Evolutionary conservation across 345 rosid species (phyloP).

Genomic region (Schrenkiella parvula): DNA sequence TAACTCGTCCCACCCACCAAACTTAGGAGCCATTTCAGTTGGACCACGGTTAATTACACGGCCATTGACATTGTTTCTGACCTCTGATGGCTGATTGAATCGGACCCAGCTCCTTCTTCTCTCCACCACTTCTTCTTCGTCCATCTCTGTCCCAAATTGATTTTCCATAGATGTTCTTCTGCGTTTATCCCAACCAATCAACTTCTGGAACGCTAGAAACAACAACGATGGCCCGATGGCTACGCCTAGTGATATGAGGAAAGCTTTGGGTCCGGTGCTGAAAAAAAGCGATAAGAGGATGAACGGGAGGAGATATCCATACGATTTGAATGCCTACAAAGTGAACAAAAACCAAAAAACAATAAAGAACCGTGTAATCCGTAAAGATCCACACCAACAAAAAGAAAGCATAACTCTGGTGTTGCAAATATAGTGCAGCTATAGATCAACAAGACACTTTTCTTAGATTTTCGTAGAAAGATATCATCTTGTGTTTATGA

Average conservation of each 20-base stretch:
- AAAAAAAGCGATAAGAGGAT: constrained; percentile 30
- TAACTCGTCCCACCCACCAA: constrained; percentile 37
- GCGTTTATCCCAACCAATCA: constrained; percentile 29
- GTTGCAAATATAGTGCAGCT: background rate
- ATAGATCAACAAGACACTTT: background rate
- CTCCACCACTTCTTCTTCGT: background rate
- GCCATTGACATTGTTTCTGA: constrained; percentile 17
- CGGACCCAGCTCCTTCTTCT: background rate
- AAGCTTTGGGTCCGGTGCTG: constrained; percentile 37
- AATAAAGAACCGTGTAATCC: background rate
- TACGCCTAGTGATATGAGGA: constrained; percentile 24
- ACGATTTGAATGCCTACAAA: constrained; percentile 32
- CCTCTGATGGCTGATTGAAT: constrained; percentile 10
- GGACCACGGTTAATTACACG: background rate
- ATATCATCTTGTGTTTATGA: background rate
- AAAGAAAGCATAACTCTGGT: background rate
- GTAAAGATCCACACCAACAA: background rate
- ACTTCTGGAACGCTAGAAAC: constrained; percentile 29
- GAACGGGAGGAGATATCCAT: constrained; percentile 36
- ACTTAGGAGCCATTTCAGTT: constrained; percentile 22
- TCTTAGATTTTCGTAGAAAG: background rate
- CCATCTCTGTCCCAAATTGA: constrained; percentile 7
- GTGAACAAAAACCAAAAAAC: background rate
- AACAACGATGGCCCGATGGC: constrained; percentile 28
- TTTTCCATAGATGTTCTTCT: constrained; percentile 9